Evolutionary conservation across 495 filamentous ascomycete genomes (phyloP).

Genomic region (Xylaria venustula): DNA sequence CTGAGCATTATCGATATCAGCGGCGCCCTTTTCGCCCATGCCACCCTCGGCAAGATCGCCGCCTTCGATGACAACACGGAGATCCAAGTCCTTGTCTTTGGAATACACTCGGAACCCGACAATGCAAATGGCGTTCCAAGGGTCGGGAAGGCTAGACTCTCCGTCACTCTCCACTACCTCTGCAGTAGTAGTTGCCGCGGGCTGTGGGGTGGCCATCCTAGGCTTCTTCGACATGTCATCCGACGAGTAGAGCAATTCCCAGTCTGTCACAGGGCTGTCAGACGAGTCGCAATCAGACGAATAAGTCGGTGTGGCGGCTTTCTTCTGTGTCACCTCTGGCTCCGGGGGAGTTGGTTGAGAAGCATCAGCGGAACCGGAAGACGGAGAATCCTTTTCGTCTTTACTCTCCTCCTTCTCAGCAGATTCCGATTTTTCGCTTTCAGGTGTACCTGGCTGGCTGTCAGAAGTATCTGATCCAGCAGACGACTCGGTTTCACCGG

Average conservation of each 20-base stretch:
- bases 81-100: slow-evolving; percentile 45
- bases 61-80: slow-evolving; percentile 49
- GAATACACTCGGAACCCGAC: slow-evolving; percentile 51
- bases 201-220: slow-evolving; percentile 26
- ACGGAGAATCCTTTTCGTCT: slow-evolving; percentile 8
- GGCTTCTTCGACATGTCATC: slow-evolving; percentile 53
- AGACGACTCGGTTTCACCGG: slow-evolving; percentile 16
- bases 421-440: slow-evolving; percentile 14
- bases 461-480: slow-evolving; percentile 14
- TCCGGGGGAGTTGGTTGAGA: not conserved
- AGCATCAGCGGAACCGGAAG: not conserved
- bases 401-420: slow-evolving; percentile 19
- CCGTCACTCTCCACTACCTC: slow-evolving; percentile 38
- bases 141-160: slow-evolving; percentile 46
- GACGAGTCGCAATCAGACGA: slow-evolving; percentile 46
- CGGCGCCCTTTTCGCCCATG: slow-evolving; percentile 51
- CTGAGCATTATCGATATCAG: slow-evolving; percentile 50
- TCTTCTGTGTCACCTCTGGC: slow-evolving; percentile 5
- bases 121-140: slow-evolving; percentile 53
- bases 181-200: slow-evolving; percentile 27
- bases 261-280: slow-evolving; percentile 49
- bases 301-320: slow-evolving; percentile 14
- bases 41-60: slow-evolving; percentile 47
- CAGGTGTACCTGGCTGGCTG: slow-evolving; percentile 8
- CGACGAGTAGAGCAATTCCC: slow-evolving; percentile 49